These are phyloP conservation scores for Ceratocystiopsis sp. DNA, from an alignment of 2,329 filamentous ascomycete species.

Conservation along the genomic window DNA sequence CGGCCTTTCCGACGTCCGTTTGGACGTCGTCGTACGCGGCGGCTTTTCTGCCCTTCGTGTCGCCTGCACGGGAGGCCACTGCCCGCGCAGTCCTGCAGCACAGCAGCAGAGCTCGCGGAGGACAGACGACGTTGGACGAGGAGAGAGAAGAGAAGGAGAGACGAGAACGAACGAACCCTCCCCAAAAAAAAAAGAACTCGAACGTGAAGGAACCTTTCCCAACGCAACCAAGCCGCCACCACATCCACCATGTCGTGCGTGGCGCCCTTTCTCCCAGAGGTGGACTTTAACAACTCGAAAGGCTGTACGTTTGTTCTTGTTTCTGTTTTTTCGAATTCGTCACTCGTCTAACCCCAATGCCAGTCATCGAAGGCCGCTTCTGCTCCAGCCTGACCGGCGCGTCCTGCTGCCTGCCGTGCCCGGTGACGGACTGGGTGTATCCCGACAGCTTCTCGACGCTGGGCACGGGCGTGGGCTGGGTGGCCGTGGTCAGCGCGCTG, in stretches of 20 bases:
- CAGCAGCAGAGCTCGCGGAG: too few relatives aligned
- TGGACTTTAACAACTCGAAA: slow-evolving; percentile 6
- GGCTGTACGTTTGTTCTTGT: slow-evolving; percentile 7
- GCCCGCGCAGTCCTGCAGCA: too few relatives aligned
- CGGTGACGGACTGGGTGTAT: slow-evolving; percentile 61
- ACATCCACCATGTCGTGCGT: slow-evolving; percentile 5
- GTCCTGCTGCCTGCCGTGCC: slow-evolving; percentile 80
- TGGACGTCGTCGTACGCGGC: too few relatives aligned
- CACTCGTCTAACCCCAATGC: too few relatives aligned
- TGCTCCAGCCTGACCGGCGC: slow-evolving; percentile 33
- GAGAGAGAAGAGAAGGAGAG: background rate
- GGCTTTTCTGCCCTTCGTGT: too few relatives aligned
- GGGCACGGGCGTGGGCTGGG: slow-evolving; percentile 57
- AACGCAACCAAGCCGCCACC: background rate
- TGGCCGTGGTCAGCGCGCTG: slow-evolving; percentile 58
- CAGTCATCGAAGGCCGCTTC: slow-evolving; percentile 40
- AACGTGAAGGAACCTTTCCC: too few relatives aligned
- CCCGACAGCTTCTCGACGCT: slow-evolving; percentile 41
- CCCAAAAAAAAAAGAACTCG: too few relatives aligned
- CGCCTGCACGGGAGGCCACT: too few relatives aligned
- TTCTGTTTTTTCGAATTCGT: too few relatives aligned
- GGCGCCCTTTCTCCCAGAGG: slow-evolving; percentile 4
- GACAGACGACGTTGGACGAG: background rate
- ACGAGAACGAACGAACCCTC: background rate
- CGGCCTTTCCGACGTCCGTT: too few relatives aligned